phyloP scores from a whole-genome alignment of 2,329 filamentous ascomycete genomes.

The Aureobasidium pullulans region DNA sequence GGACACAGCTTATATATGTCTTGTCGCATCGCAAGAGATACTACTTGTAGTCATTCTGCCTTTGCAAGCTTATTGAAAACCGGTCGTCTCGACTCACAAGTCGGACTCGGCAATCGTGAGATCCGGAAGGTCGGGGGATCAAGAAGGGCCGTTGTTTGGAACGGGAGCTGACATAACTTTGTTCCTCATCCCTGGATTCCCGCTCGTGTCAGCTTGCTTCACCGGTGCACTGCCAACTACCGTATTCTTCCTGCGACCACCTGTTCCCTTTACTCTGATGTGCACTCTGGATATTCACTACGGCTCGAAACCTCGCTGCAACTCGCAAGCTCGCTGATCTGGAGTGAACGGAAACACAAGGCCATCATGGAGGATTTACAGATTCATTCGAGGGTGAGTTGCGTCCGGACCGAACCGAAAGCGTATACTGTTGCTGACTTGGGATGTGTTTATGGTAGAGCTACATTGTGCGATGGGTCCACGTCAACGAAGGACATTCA shows the following conservation, averaged over 20 bases:
- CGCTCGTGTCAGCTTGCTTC: neutral
- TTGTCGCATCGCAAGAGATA: too few species aligned
- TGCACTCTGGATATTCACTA: neutral
- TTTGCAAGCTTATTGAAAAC: neutral
- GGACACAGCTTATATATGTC: too few species aligned
- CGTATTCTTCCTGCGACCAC: neutral
- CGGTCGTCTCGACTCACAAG: neutral
- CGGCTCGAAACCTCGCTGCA: too few species aligned
- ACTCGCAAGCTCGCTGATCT: too few species aligned
- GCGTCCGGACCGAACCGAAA: slow-evolving; percentile 7
- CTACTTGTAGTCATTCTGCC: too few species aligned
- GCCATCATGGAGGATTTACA: slow-evolving; percentile 13
- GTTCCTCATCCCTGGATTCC: slow-evolving; percentile 2
- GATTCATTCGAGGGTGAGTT: slow-evolving; percentile 14
- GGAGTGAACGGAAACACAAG: neutral
- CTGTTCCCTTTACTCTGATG: neutral
- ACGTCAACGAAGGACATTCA: slow-evolving; percentile 80
- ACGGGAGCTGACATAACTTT: neutral
- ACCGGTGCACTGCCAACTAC: neutral
- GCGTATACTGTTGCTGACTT: neutral
- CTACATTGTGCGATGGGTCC: slow-evolving; percentile 96
- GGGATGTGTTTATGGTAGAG: slow-evolving; percentile 51
- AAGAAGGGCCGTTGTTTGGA: neutral
- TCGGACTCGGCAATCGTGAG: neutral
- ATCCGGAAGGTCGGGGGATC: slow-evolving; percentile 3